phyloP scores from a whole-genome alignment of 805 yeast genomes.

The Candida adriatica region DNA sequence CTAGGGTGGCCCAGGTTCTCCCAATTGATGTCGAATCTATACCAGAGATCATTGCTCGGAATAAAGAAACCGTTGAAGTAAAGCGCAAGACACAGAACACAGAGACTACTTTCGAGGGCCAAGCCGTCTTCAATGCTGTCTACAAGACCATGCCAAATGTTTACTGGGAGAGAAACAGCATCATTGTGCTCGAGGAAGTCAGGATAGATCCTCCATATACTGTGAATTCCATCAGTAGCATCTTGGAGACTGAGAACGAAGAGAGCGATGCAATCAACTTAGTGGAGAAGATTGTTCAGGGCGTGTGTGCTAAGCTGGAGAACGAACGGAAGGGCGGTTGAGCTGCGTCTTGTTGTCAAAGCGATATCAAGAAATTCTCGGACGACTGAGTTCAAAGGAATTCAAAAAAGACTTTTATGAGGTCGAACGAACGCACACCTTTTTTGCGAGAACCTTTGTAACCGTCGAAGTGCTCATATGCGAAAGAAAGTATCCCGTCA shows the following conservation, averaged over 20 bases:
- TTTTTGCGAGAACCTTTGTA: constrained; percentile 49
- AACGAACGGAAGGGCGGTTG: constrained; percentile 47
- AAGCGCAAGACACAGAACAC: constrained; percentile 25
- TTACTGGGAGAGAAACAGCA: constrained; percentile 36
- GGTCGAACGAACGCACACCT: constrained; percentile 49
- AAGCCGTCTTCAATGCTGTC: constrained; percentile 36
- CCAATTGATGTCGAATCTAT: constrained; percentile 12
- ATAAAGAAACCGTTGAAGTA: constrained; percentile 19
- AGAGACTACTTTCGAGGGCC: constrained; percentile 36
- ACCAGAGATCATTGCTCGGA: constrained; percentile 13
- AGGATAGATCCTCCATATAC: constrained; percentile 38
- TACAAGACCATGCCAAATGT: constrained; percentile 38
- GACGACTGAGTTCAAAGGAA: too few species aligned
- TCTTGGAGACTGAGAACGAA: constrained; percentile 7
- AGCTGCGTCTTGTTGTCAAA: constrained; percentile 4
- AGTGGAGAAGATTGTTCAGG: constrained; percentile 43
- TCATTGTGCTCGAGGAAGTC: constrained; percentile 41
- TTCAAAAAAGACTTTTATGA: constrained; percentile 10
- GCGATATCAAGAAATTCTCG: too few species aligned
- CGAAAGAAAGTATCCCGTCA: background rate
- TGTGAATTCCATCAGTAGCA: constrained; percentile 18
- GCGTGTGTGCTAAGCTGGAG: constrained; percentile 40
- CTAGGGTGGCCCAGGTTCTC: constrained; percentile 13
- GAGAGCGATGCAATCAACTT: constrained; percentile 28
- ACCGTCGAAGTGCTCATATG: constrained; percentile 61